phyloP scores from a whole-genome alignment of 2,329 filamentous ascomycete genomes.

The Penicillium sp. region DNA sequence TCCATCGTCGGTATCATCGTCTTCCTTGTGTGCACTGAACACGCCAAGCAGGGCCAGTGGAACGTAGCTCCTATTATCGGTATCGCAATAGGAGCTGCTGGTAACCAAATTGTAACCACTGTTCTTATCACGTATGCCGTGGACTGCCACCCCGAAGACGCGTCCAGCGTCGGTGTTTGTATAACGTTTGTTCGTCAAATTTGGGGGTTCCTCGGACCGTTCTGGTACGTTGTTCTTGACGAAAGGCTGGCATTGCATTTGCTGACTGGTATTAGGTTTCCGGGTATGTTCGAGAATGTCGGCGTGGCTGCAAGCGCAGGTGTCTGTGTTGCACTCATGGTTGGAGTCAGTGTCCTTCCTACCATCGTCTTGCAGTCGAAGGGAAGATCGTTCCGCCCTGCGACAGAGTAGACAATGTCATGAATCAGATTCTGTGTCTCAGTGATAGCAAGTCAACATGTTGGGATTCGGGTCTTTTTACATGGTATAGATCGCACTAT shows the following conservation, averaged over 20 bases:
- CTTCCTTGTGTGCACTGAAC: constrained; percentile 60
- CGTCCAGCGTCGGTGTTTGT: constrained; percentile 64
- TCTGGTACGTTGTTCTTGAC: constrained; percentile 36
- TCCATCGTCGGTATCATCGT: constrained; percentile 62
- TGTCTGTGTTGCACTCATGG: constrained; percentile 36
- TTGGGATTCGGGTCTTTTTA: neutral
- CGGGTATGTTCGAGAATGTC: constrained; percentile 41
- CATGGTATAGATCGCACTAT: neutral
- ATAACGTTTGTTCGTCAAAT: constrained; percentile 60
- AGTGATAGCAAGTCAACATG: neutral
- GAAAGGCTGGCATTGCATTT: neutral
- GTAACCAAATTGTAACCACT: constrained; percentile 68
- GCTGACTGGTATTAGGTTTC: constrained; percentile 36
- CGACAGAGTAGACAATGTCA: neutral
- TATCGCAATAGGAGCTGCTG: constrained; percentile 57
- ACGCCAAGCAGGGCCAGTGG: constrained; percentile 54
- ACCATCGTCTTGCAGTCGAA: constrained; percentile 37
- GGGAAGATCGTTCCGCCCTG: constrained; percentile 21
- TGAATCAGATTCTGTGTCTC: too few relatives aligned
- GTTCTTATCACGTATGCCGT: constrained; percentile 65
- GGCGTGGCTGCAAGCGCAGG: constrained; percentile 38
- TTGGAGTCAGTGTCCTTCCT: constrained; percentile 38
- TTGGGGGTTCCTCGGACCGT: constrained; percentile 46
- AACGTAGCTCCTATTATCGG: constrained; percentile 63
- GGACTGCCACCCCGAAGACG: constrained; percentile 62